These are phyloP conservation scores for Breviolum minutum DNA, from an alignment of 73 alveolate species.

Conservation along the genomic window DNA sequence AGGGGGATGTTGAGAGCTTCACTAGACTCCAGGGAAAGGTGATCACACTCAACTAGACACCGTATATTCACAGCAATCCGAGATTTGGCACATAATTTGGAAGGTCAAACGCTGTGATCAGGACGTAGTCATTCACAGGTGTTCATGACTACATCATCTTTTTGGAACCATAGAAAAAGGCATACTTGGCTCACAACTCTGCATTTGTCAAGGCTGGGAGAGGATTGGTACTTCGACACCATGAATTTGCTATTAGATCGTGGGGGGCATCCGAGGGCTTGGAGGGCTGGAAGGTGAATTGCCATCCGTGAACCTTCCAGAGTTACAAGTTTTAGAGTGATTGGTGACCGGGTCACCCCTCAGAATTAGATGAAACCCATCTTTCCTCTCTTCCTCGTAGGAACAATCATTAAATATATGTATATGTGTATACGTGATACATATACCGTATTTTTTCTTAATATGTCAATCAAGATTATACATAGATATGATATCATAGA, in stretches of 20 bases:
- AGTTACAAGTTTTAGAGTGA: neutral
- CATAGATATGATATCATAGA: too few species aligned
- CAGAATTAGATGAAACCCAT: too few species aligned
- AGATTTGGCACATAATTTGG: neutral
- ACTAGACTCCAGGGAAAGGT: too few species aligned
- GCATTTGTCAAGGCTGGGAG: constrained; percentile 41
- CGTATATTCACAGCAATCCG: too few species aligned
- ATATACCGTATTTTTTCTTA: too few species aligned
- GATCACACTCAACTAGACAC: too few species aligned
- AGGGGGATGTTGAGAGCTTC: too few species aligned
- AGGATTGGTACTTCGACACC: constrained; percentile 95
- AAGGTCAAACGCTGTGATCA: neutral
- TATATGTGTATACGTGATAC: too few species aligned
- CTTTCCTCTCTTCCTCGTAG: too few species aligned
- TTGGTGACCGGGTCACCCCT: neutral
- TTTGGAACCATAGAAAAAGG: neutral
- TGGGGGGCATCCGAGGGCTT: neutral
- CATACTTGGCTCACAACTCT: too few species aligned
- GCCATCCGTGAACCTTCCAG: neutral
- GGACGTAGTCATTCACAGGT: neutral
- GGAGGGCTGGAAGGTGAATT: neutral
- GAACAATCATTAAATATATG: too few species aligned
- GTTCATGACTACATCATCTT: neutral
- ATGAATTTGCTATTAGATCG: constrained; percentile 79
- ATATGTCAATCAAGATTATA: too few species aligned